A percentile compares a stretch with the other conserved stretches of the same genome.
These are phyloP conservation scores for Grigorovia transvaalensis DNA, from an alignment of 805 yeast species.

Conservation along the genomic window DNA sequence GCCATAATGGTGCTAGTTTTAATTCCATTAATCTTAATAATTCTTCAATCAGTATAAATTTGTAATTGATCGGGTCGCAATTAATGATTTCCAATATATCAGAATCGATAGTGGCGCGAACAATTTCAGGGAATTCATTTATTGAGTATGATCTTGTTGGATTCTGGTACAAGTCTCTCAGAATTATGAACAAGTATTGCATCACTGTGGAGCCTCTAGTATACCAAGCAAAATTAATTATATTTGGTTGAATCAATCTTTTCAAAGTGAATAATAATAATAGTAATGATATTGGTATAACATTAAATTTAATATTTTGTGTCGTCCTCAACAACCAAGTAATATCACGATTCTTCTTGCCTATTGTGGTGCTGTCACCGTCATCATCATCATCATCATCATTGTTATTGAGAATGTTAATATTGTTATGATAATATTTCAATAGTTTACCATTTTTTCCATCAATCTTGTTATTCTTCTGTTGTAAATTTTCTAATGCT, in stretches of 20 bases:
- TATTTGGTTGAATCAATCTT: conserved; percentile 15
- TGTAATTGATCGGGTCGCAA: conserved; percentile 9
- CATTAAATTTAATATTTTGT: conserved; percentile 11
- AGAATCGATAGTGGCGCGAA: conserved; percentile 4
- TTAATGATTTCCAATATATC: conserved; percentile 14
- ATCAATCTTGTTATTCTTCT: conserved; percentile 1
- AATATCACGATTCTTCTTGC: conserved; percentile 6
- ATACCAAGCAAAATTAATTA: conserved; percentile 18
- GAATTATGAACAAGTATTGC: conserved; percentile 23
- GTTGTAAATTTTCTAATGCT: conserved; percentile 11
- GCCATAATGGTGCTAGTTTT: conserved; percentile 20
- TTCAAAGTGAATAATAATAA: conserved; percentile 17
- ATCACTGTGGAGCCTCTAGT: conserved; percentile 24
- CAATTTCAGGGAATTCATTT: not conserved
- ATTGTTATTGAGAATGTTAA: not conserved
- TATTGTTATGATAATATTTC: not conserved
- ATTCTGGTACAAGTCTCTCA: conserved; percentile 17
- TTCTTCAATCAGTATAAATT: conserved; percentile 18
- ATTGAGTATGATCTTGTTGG: conserved; percentile 11
- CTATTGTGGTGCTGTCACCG: too few relatives aligned
- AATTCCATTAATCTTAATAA: conserved; percentile 16
- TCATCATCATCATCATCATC: not conserved
- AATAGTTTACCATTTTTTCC: conserved; percentile 4
- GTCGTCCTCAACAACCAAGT: conserved; percentile 10
- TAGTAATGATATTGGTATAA: conserved; percentile 15